These are phyloP conservation scores for Coleophoma cylindrospora DNA, from an alignment of 2,329 filamentous ascomycete genomes.

Conservation along the genomic window DNA sequence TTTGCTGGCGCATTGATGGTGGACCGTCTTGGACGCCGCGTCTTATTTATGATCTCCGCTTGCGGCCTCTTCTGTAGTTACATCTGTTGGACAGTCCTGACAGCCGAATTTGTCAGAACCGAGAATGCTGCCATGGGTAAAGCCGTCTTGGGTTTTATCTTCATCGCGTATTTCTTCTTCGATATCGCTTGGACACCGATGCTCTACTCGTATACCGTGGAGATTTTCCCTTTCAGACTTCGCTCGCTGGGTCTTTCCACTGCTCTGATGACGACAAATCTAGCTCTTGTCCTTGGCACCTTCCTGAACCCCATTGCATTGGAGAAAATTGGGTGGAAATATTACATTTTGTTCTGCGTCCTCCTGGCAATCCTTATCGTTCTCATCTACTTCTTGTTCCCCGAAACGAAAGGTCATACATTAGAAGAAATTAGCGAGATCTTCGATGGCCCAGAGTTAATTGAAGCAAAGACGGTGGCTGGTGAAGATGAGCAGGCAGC, in stretches of 20 bases:
- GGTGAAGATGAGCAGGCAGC: too few species aligned
- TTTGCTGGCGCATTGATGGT: constrained; percentile 35
- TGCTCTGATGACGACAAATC: constrained; percentile 5
- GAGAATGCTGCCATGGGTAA: constrained; percentile 39
- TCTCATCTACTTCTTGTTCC: constrained; percentile 19
- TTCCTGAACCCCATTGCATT: constrained; percentile 34
- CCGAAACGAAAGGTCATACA: constrained; percentile 32
- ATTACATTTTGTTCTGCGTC: constrained; percentile 33
- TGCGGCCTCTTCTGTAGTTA: constrained; percentile 19
- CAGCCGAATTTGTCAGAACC: constrained; percentile 42
- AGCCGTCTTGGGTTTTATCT: constrained; percentile 52
- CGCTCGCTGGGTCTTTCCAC: constrained; percentile 28
- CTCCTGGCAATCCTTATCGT: constrained; percentile 9
- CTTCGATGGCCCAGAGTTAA: constrained; percentile 3
- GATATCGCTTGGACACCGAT: constrained; percentile 55
- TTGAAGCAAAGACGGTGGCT: too few species aligned
- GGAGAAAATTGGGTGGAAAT: constrained; percentile 30
- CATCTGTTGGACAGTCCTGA: constrained; percentile 23
- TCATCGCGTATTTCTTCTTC: constrained; percentile 54
- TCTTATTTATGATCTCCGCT: constrained; percentile 43
- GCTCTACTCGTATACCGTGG: constrained; percentile 51
- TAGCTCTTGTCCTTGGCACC: constrained; percentile 15
- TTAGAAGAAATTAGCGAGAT: constrained; percentile 33
- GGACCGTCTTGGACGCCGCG: constrained; percentile 31
- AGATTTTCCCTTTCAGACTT: constrained; percentile 53